A percentile compares a stretch with the other conserved stretches of the same genome.
Evolutionary conservation across 2,329 filamentous ascomycete genomes (phyloP).

Genomic region (Rutstroemia sp.): DNA sequence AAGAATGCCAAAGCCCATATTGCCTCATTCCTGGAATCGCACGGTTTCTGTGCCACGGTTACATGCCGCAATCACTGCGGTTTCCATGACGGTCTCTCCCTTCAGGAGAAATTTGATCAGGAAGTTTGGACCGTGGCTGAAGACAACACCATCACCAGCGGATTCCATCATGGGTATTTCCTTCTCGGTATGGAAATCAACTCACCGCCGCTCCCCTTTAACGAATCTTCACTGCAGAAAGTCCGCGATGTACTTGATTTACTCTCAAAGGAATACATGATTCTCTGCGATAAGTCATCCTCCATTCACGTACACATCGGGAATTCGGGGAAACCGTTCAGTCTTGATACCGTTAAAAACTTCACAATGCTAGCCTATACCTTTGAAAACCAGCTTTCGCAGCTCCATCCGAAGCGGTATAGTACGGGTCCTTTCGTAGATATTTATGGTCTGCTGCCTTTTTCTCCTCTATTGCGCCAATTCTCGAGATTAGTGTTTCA

Average conservation of each 20-base stretch:
- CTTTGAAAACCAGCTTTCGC: conserved; percentile 1
- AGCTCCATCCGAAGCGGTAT: background rate
- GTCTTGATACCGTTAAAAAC: background rate
- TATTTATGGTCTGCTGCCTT: too few relatives aligned
- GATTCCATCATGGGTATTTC: background rate
- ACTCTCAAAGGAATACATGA: background rate
- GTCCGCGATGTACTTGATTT: background rate
- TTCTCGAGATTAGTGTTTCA: background rate
- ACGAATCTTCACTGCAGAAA: background rate
- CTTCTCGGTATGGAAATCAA: background rate
- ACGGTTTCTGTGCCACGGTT: background rate
- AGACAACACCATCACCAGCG: background rate
- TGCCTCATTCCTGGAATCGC: background rate
- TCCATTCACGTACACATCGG: conserved; percentile 2
- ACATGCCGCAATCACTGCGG: rapidly evolving
- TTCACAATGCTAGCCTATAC: background rate
- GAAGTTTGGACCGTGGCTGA: background rate
- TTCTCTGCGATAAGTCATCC: background rate
- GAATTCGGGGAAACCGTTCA: background rate
- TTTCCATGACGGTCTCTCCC: too few relatives aligned
- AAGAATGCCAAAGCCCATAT: background rate
- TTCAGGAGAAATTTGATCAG: too few relatives aligned
- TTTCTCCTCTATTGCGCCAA: background rate
- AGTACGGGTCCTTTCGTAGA: background rate
- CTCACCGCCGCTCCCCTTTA: background rate